Evolutionary conservation across 495 filamentous ascomycete genomes (phyloP), one percentile per base, ranked within the genome.

Genomic region (Aspergillus ellipticus): DNA sequence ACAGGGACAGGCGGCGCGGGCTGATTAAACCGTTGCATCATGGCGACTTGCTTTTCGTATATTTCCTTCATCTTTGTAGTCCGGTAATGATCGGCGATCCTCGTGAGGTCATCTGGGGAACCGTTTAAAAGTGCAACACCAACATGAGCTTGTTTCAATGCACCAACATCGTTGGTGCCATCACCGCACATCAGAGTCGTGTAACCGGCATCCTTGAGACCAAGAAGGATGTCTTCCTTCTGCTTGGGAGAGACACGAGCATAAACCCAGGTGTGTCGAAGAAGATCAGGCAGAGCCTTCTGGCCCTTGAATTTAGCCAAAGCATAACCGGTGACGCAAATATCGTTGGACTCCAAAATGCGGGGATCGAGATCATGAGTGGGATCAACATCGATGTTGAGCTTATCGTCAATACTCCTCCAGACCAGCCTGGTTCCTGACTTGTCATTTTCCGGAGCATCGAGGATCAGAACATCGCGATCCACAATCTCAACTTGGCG

Each of bases 131-230:
- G 85, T 11, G 94, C 94, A 60, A 97, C 89, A 66, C 94, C 94
- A 53, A 99, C 88, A 63, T 99, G 95, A 21, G 94, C 95, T 77
- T 99, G 94, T 79, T 99, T 99, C 66, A 99, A 75, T 29, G 94
- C 94, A 41, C 94, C 94, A 49, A 99, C 94, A 68, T 99, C 94
- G 66, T 99, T 99, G 48, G 94, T 99, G 57, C 94, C 94, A 65
- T 99, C 94, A 66, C 94, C 94, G 59, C 93, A 96, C 94, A 99
- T 99, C 63, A 97, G 81, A 15, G 94, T 99, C 29, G 92, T 96
- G 75, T 99, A 99, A 31, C 94, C 94, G 70, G 87, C 87, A 69
- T 96, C 93, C 75, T 96, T 97, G 37, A 99, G 81, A 11, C 93
- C 94, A 24, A 96, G 82, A 33, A 99, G 82, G 67, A 99, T 99